Percentiles rank a stretch among this genome's conserved stretches.
phyloP scores from a whole-genome alignment of 2,329 filamentous ascomycete species.

The Claviceps digitariae region DNA sequence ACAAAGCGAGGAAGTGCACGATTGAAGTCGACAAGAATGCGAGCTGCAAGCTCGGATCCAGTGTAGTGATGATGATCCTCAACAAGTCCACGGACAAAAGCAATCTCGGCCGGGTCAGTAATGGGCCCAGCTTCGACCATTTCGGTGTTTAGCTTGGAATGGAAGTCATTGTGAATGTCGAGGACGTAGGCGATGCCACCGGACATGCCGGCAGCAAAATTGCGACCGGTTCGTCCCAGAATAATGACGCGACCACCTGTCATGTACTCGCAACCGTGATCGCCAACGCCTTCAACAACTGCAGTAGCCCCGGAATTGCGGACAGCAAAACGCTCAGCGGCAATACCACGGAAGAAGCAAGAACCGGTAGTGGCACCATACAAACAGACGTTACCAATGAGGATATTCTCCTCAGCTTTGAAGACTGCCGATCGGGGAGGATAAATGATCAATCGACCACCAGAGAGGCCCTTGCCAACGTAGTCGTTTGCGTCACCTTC shows the following conservation, averaged over 20 bases:
- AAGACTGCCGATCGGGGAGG: conserved; percentile 81
- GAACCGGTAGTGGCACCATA: conserved; percentile 86
- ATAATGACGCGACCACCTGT: conserved; percentile 84
- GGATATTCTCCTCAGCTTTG: conserved; percentile 91
- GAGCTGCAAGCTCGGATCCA: conserved; percentile 84
- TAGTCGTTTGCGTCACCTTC: conserved; percentile 97
- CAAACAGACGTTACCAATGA: conserved; percentile 87
- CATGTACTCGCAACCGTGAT: conserved; percentile 98
- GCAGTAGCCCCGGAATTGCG: conserved; percentile 92
- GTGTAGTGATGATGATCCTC: conserved; percentile 98
- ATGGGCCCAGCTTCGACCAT: conserved; percentile 86
- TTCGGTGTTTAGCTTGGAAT: conserved; percentile 88
- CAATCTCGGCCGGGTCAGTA: conserved; percentile 77
- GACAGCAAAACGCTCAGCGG: conserved; percentile 91
- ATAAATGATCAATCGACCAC: conserved; percentile 85
- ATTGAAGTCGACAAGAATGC: conserved; percentile 90
- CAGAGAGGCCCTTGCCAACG: conserved; percentile 89
- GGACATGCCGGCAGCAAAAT: conserved; percentile 97
- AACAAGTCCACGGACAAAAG: conserved; percentile 78
- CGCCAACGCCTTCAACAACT: conserved; percentile 92
- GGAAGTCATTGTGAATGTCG: conserved; percentile 79
- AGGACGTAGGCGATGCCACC: conserved; percentile 93
- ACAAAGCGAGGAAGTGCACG: conserved; percentile 80
- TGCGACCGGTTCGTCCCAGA: conserved; percentile 80
- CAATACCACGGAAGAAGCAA: conserved; percentile 94